Conservation (phyloP, 2,329 filamentous ascomycete species). For the Microascus cirrosus region DNA sequence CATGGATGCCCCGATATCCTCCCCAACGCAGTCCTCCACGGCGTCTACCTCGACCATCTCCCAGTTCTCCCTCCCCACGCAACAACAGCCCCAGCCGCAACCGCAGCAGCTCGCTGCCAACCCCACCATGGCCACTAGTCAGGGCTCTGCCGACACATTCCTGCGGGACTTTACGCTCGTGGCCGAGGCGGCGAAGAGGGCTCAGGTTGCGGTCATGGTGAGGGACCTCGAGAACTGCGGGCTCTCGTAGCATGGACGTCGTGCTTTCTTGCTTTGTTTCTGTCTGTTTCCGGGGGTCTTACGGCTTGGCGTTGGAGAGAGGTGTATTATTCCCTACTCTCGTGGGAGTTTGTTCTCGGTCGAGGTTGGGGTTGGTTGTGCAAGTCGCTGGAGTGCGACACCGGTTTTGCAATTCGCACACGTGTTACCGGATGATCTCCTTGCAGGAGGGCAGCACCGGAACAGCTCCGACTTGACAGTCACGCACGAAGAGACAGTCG, state of each 20-base stretch:
- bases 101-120: conserved; percentile 7
- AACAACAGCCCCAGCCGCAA: conserved; percentile 11
- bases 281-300: background rate
- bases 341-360: no score
- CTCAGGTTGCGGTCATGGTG: conserved; percentile 81
- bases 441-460: no score
- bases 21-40: background rate
- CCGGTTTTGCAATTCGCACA: no score
- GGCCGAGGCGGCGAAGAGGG: conserved; percentile 85
- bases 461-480: no score
- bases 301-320: background rate
- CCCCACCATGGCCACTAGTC: conserved; percentile 6
- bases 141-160: conserved; percentile 40
- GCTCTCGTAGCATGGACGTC: conserved; percentile 24
- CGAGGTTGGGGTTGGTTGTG: no score
- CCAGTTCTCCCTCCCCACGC: conserved; percentile 24
- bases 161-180: conserved; percentile 75
- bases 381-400: no score
- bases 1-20: conserved; percentile 5
- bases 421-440: no score
- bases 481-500: background rate
- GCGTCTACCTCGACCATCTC: conserved; percentile 3
- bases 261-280: background rate
- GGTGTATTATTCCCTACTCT: background rate
- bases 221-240: conserved; percentile 71